Evolutionary conservation across 2,329 filamentous ascomycete genomes (phyloP), one percentile per base, ranked within the genome.

Genomic region (Cladophialophora bantiana): DNA sequence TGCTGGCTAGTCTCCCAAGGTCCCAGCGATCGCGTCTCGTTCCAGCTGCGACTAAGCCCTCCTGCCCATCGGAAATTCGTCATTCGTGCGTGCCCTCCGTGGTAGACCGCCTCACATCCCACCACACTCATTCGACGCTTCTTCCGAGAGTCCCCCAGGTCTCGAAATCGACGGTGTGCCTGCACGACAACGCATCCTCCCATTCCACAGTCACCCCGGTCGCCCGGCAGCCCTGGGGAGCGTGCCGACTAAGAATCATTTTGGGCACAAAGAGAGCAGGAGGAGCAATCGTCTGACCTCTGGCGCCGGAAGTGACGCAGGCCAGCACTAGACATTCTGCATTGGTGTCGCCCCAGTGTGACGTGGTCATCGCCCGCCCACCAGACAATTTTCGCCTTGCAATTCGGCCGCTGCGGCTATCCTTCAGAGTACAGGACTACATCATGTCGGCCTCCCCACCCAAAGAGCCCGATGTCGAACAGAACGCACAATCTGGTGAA

Each of bases 371-470:
- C 10, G 38, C 78, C 54, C 54, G 76, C 76, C 74, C 71, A 72
- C 75, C 75, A 74, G 73, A 73, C 71, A 69, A 72, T 74, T 54
- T 70, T 75, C 75, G 75, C 74, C 75, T 77, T 76, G 73, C 72
- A 68, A 73, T 63, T 71, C 76, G 76, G 72, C 75, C 73, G 75
- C 76, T 74, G 72, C 74, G 73, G 73, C 68, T 74, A 74, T 72
- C 73, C 73, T 53, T 13, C 59, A 61, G 59, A 53, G 42, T 15
- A 61, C 74, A 75, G 76, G 73, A 77, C 75, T 93, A 95, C 85
- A 89, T 86, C 83, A 91, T 97, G 94, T 96, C 94, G 86, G 91
- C 93, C 88, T 93, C 90, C 88, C 93, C 93, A 86, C 92, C 93
- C 86, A 89, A 92, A 78, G 93, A 90, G 78, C 83, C 83, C 77